Conservation (phyloP, 2,329 filamentous ascomycete species). For the Chaetomium strumarium region DNA sequence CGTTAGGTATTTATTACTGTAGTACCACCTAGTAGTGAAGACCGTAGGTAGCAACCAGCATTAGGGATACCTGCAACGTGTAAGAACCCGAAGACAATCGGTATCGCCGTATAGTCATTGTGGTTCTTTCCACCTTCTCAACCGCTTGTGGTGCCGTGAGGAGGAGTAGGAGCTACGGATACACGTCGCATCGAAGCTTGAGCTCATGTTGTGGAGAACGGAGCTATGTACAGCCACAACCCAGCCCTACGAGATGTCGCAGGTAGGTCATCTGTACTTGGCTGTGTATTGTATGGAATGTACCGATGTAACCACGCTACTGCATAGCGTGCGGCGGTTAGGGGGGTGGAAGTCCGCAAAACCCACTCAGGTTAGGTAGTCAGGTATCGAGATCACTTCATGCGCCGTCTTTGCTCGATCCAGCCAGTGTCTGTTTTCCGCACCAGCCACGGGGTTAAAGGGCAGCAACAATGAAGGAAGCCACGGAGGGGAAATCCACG, state of each 20-base stretch:
- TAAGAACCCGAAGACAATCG: no score
- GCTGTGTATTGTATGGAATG: background rate
- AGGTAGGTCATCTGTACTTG: conserved; percentile 2
- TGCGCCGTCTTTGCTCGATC: conserved; percentile 1
- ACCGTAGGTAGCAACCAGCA: no score
- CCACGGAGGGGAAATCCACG: no score
- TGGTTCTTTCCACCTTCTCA: background rate
- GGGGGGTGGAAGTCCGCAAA: background rate
- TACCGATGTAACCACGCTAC: background rate
- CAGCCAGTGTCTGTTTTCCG: conserved; percentile 1
- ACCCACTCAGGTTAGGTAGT: no score
- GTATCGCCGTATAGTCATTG: background rate
- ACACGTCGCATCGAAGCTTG: conserved; percentile 2
- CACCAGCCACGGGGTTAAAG: no score
- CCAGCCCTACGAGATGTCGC: conserved; percentile 13
- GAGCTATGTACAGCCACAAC: background rate
- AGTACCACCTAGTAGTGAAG: no score
- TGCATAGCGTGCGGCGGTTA: no score
- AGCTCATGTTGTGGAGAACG: background rate
- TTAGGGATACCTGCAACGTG: no score
- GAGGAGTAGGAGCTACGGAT: background rate
- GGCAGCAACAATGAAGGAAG: no score
- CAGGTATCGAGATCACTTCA: background rate
- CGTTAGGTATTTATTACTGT: no score
- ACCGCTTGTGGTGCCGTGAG: background rate